These are phyloP conservation scores for Grigorovia jiainica DNA, from an alignment of 805 yeast genomes.

Conservation along the genomic window DNA sequence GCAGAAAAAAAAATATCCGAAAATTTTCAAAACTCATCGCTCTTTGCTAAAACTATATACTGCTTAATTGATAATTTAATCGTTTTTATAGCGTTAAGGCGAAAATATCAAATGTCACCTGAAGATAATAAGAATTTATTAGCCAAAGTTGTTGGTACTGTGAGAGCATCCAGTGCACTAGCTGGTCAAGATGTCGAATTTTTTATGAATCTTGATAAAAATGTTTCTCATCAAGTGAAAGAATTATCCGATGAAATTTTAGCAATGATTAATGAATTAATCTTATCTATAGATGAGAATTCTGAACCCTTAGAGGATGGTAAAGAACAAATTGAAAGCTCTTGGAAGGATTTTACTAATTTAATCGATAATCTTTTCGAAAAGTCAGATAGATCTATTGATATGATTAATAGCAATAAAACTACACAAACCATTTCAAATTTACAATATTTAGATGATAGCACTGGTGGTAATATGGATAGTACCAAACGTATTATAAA, in stretches of 20 bases:
- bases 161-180: constrained; percentile 59
- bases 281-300: constrained; percentile 31
- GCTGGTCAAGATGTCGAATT: constrained; percentile 78
- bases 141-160: constrained; percentile 29
- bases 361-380: constrained; percentile 66
- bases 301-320: constrained; percentile 25
- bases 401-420: constrained; percentile 27
- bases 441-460: constrained; percentile 45
- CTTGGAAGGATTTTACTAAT: constrained; percentile 56
- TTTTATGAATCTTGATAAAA: constrained; percentile 50
- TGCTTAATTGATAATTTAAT: too few relatives aligned
- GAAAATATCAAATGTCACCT: too few relatives aligned
- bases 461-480: constrained; percentile 11
- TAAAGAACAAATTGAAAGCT: constrained; percentile 33
- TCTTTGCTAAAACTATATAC: too few relatives aligned
- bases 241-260: constrained; percentile 35
- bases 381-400: constrained; percentile 61
- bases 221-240: constrained; percentile 33
- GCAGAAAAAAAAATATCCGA: too few relatives aligned
- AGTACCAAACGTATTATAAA: constrained; percentile 36
- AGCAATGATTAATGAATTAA: constrained; percentile 37
- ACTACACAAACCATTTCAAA: constrained; percentile 6
- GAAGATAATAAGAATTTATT: constrained; percentile 7
- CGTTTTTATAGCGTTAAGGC: too few relatives aligned
- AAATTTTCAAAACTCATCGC: too few relatives aligned